Conservation (phyloP, 208 protist species). For the Acanthamoeba lugdunensis region DNA sequence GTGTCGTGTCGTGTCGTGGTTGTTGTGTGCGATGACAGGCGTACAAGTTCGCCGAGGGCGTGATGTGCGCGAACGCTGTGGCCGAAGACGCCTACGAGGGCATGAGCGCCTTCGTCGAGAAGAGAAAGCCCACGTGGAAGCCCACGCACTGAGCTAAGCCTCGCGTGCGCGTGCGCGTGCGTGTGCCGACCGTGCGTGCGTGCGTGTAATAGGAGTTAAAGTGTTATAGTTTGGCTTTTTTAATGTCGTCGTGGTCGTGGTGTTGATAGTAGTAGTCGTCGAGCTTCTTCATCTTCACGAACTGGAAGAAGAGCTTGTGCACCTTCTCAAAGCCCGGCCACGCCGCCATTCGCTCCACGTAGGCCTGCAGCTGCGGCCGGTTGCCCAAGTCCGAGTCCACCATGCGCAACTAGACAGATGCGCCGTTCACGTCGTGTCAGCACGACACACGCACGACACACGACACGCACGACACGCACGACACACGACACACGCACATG, state of each 20-base stretch:
- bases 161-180: background rate
- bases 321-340: slow-evolving; percentile 35
- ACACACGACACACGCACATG: background rate
- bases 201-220: background rate
- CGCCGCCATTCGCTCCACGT: background rate
- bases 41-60: background rate
- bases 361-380: background rate
- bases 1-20: background rate
- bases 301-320: slow-evolving; percentile 46
- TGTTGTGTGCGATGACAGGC: background rate
- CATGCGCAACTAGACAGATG: background rate
- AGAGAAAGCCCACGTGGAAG: slow-evolving; percentile 58
- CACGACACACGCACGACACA: too few species aligned
- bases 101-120: slow-evolving; percentile 55
- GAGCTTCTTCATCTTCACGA: slow-evolving; percentile 35
- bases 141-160: background rate
- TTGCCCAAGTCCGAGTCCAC: slow-evolving; percentile 27
- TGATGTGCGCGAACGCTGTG: slow-evolving; percentile 58
- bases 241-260: slow-evolving; percentile 6
- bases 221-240: slow-evolving; percentile 28
- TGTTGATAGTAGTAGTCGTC: slow-evolving; percentile 26
- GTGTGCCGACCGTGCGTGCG: background rate
- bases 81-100: slow-evolving; percentile 30
- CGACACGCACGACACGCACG: too few species aligned
- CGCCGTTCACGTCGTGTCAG: too few species aligned